Base-by-base conservation (phyloP, 2,329 filamentous ascomycete species). In the Cadophora sp. region DNA sequence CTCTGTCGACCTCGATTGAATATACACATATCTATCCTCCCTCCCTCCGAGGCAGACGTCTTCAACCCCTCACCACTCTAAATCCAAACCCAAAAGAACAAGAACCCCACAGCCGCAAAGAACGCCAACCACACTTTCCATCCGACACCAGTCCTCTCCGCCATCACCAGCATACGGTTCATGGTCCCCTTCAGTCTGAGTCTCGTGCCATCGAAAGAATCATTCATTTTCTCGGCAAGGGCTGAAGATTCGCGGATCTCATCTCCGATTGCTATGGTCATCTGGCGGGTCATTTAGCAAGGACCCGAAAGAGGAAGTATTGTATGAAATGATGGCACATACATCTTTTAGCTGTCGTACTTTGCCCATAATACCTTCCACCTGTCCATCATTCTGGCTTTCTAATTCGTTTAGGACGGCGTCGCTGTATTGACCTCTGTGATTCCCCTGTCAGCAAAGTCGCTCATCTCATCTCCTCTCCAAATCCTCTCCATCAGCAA, bases 161-260 rank as follows among this genome's bases (percentile, higher is more conserved):
- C 96, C 96, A 99, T 99, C 64, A 95, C 79, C 73, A 98, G 82
- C 96, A 99, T 99, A 68, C 94, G 86, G 79, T 93, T 97, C 96
- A 99, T 98, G 22, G 97, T 98, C 64, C 95, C 94, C 55, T 90
- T 87, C 70, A 99, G 83, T 71, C 92, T 88, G 63, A 94, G 82
- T 40, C 94, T 85, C 64, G 95, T 97, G 75, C 87, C 89, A 79
- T 98, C 95, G 78, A 98, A 99, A 5, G 89, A 87, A 77, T 97
- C 93, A 80, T 98, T 98, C 91, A 99, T 97, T 81, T 94, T 95
- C 75, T 97, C 93, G 1, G 94, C 92, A 4, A 98, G 86, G 1
- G 92, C 90, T 1, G 93, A 92, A 16, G 92, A 96, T 71, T 97
- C 92, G 74, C 95, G 89, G 76, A 98, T 98, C 81, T 98, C 96